Conservation (phyloP, 495 filamentous ascomycete genomes). For the Trichoderma virens region DNA sequence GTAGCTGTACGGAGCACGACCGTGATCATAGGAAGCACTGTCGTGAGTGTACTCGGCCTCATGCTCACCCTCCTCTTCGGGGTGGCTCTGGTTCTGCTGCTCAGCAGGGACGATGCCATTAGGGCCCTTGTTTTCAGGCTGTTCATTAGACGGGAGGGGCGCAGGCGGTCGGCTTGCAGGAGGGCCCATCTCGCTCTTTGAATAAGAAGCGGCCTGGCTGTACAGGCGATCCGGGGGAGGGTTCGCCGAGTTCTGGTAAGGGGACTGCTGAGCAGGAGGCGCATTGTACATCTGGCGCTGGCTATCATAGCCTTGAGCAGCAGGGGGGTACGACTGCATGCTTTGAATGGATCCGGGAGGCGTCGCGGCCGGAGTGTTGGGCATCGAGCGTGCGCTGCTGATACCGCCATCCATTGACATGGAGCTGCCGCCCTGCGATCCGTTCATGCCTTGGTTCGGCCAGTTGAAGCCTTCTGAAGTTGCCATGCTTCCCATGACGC, state of each 20-base stretch:
- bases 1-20: slow-evolving; percentile 68
- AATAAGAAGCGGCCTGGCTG: slow-evolving; percentile 56
- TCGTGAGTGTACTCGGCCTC: slow-evolving; percentile 77
- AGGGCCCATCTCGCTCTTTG: slow-evolving; percentile 90
- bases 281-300: slow-evolving; percentile 77
- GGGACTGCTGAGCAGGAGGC: slow-evolving; percentile 57
- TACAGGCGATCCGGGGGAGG: slow-evolving; percentile 67
- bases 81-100: slow-evolving; percentile 42
- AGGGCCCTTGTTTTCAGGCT: slow-evolving; percentile 57
- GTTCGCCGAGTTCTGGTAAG: slow-evolving; percentile 59
- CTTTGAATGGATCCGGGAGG: slow-evolving; percentile 72
- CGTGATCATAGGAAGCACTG: slow-evolving; percentile 57
- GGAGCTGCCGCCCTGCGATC: slow-evolving; percentile 57
- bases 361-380: slow-evolving; percentile 84
- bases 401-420: slow-evolving; percentile 81
- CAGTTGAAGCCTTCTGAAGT: slow-evolving; percentile 70
- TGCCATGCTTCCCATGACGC: slow-evolving; percentile 71
- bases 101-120: slow-evolving; percentile 45
- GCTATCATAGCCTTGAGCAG: slow-evolving; percentile 64
- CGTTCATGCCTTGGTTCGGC: slow-evolving; percentile 58
- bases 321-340: slow-evolving; percentile 68
- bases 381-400: slow-evolving; percentile 79
- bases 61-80: slow-evolving; percentile 68
- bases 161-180: slow-evolving; percentile 57
- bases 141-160: slow-evolving; percentile 41